Base-by-base conservation (phyloP, 2,329 filamentous ascomycete genomes). In the Calonectria pseudoreteaudii region DNA sequence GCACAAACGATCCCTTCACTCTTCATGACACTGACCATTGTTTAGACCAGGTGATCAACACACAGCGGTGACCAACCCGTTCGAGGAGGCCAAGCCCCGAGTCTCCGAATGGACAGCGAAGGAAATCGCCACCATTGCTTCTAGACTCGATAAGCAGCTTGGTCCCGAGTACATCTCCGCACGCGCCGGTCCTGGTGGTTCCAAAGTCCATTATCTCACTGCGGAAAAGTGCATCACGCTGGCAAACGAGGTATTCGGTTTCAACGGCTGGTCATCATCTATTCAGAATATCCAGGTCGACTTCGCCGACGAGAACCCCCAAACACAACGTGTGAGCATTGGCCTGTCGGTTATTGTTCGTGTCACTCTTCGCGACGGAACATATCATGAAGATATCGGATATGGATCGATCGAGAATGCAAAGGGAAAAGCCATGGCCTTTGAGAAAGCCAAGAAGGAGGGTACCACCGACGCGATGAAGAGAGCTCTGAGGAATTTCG, bases 371-470 rank as follows among this genome's bases (percentile, higher is more conserved):
- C 93, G 93, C 75, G 96, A 98, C 85, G 97, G 97, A 60, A 97
- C 96, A n/a, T 98, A 92, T 82, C 97, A 98, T 83, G 97, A 99
- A 90, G 97, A 99, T 82, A 94, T 98, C 75, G 97, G 97, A 34
- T 99, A 99, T 81, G 97, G 97, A 10, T 94, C 97, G 78, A 98
- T 98, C 79, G 96, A 98, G 84, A 99, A 99, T 81, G 95, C 93
- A 84, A 97, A 96, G 85, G 94, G 95, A 70, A 99, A 99, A 86
- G 96, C 96, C 4, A 94, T 94, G 66, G 97, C 96, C 0, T 99
- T 98, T 81, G 97, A 99, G 84, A 99, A 99, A 86, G 96, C 97
- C 1, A 99, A 98, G 87, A 99, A 99, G 84, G 96, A 98, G 86
- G 97, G 95, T 10, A 97, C 95, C 3, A 98, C 97, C 13, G 97